Conservation (phyloP, 192 early-diverging fungal species). For the Backusella circina region DNA sequence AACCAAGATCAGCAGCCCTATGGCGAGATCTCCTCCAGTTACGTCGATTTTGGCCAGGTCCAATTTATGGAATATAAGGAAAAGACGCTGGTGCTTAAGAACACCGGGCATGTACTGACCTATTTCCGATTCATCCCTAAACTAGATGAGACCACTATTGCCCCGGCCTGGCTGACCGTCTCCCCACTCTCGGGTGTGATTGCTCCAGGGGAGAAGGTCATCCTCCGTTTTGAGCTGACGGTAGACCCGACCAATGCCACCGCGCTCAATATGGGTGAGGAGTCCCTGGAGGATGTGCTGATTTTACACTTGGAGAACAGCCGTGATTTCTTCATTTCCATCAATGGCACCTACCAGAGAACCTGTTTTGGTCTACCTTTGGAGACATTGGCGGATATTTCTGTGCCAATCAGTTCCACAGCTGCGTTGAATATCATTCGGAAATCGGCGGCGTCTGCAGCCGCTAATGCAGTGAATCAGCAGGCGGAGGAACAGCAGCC, state of each 20-base stretch:
- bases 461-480: not conserved
- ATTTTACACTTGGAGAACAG: slow-evolving; percentile 78
- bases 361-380: slow-evolving; percentile 76
- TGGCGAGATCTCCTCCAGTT: slow-evolving; percentile 63
- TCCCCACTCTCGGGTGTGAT: slow-evolving; percentile 66
- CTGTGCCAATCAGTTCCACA: slow-evolving; percentile 42
- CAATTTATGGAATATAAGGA: slow-evolving; percentile 45
- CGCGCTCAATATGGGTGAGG: slow-evolving; percentile 53
- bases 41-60: slow-evolving; percentile 73
- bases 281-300: slow-evolving; percentile 70
- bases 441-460: not conserved
- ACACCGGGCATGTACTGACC: slow-evolving; percentile 71
- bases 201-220: slow-evolving; percentile 64
- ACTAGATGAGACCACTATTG: slow-evolving; percentile 46
- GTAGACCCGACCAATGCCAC: slow-evolving; percentile 47
- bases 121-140: slow-evolving; percentile 76
- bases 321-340: slow-evolving; percentile 80
- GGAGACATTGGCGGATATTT: slow-evolving; percentile 59
- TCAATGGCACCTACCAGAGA: slow-evolving; percentile 64
- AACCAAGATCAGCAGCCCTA: slow-evolving; percentile 70
- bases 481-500: not conserved
- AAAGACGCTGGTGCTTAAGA: slow-evolving; percentile 57
- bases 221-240: slow-evolving; percentile 56
- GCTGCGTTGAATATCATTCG: not conserved
- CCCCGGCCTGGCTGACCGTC: slow-evolving; percentile 73